Base-by-base conservation (phyloP, 2,329 filamentous ascomycete species). In the Exophiala aquamarina region DNA sequence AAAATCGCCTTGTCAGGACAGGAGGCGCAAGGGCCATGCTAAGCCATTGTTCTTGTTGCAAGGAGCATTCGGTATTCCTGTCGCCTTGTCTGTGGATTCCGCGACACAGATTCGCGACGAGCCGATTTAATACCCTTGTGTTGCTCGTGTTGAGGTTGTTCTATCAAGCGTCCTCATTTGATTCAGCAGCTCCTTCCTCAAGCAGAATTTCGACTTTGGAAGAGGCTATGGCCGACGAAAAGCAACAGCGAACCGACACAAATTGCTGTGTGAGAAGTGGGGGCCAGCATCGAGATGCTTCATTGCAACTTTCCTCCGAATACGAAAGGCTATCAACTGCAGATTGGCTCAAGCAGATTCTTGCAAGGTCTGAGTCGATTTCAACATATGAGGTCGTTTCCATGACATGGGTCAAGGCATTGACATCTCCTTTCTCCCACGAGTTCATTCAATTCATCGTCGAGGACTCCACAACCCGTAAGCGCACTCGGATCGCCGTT, bases 371-470 rank as follows among this genome's bases (percentile, higher is more conserved):
- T 3, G 20, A 42, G 13, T 6, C 36, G 26, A 42, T 32, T 44
- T 31, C 35, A 33, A 19, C 47, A 26, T 49, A 36, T 14, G 43
- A 47, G 17, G 37, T 58, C 34, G 41, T 26, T 14, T 52, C 54
- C n/a, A 47, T 58, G 28, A 56, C 48, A 14, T 58, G 55, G 55
- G 48, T 56, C 34, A 56, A 56, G 34, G 55, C 54, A 9, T 49
- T 58, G 5, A 54, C 53, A 4, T 58, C 54, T 6, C 55, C 51
- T 10, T 54, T 58, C 28, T 56, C 53, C 13, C 55, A 56, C 17
- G 55, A 58, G 41, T 56, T 52, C 29, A 43, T 56, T 15, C 55
- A 56, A 37, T 56, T 56, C 41, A 44, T 58, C 15, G 47, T 52
- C 26, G 40, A 56, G 36, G 45, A 52, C 47, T 31, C 35, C 15